These are phyloP conservation scores for Irpex sp. DNA, from an alignment of 1,284 basidiomycete genomes.

Conservation along the genomic window DNA sequence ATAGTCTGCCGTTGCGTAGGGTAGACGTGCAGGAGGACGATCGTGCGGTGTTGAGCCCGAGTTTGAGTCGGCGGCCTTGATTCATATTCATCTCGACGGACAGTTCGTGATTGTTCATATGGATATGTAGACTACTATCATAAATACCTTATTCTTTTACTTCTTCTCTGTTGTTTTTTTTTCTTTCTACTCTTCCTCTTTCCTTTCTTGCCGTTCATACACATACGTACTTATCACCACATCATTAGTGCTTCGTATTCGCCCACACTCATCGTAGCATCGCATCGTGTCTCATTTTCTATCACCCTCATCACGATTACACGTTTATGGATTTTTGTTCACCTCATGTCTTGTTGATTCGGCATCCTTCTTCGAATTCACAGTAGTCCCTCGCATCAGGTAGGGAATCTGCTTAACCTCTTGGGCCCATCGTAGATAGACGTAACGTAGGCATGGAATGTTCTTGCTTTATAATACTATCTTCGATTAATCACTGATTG, in stretches of 20 bases:
- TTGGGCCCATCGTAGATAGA: not conserved
- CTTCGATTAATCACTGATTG: not conserved
- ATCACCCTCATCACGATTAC: not conserved
- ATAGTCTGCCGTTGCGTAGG: not conserved
- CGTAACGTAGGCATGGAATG: not conserved
- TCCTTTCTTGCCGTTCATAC: not conserved
- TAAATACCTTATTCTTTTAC: not conserved
- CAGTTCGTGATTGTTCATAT: not conserved
- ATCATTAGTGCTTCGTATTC: not conserved
- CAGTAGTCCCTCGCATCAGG: no score
- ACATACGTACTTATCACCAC: not conserved
- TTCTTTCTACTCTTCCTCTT: not conserved
- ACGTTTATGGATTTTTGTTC: not conserved
- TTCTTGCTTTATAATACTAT: not conserved
- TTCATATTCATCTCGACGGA: not conserved
- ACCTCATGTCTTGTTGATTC: not conserved
- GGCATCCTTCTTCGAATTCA: not conserved
- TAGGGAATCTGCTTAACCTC: no score
- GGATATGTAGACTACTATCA: not conserved
- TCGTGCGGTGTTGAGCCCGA: slow-evolving; percentile 2
- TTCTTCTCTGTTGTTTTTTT: not conserved
- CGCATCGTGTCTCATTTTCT: not conserved
- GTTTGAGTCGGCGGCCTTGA: slow-evolving; percentile 2
- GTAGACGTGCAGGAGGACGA: not conserved
- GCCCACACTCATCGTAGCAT: not conserved